Base-by-base conservation (phyloP, 805 yeast genomes). In the Nakazawaea molendinolei region DNA sequence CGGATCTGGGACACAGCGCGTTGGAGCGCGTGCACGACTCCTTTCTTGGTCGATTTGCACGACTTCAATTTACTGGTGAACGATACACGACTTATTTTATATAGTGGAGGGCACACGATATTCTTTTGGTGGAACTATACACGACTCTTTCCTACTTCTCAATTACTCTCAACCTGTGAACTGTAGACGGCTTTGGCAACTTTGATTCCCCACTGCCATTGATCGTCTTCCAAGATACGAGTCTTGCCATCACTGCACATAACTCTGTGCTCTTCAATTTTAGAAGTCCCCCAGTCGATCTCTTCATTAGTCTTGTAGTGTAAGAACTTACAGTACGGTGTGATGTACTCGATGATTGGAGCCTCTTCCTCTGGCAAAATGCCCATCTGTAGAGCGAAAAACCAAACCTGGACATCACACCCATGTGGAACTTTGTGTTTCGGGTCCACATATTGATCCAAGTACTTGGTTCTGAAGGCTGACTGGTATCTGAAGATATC, bases 351-450 rank as follows among this genome's bases (percentile, higher is more conserved):
- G 16, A 28, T 28, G 14, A 38, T 38, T 12, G 29, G 23, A 7
- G 7, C 13, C 17, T 32, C 34, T 15, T 63, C 69, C 7, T 51
- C 48, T n/a, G 43, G 50, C 1, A 45, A 41, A 36, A 51, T 50
- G 2, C 55, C 58, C 21, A 49, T 52, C 24, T 48, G 44, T 23
- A 53, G 26, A 19, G 43, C 44, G 35, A 51, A 55, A 42, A 58
- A 61, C 69, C 69, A 63, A 23, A 61, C 34, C 10, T 56, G 43
- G 28, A 49, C 42, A 36, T 62, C 68, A 23, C 52, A 52, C 4
- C 56, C 65, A 43, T 63, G 68, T 9, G 64, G 59, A 22, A 61
- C 66, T 14, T 50, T 53, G 19, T 38, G 34, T 13, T 28, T 28
- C 48, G 33, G 33, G 10, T 33, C 40, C 12, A 44, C 44, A 25